Evolutionary conservation across 1,139 yeast species (phyloP).

Genomic region (Suhomyces panamericanus): DNA sequence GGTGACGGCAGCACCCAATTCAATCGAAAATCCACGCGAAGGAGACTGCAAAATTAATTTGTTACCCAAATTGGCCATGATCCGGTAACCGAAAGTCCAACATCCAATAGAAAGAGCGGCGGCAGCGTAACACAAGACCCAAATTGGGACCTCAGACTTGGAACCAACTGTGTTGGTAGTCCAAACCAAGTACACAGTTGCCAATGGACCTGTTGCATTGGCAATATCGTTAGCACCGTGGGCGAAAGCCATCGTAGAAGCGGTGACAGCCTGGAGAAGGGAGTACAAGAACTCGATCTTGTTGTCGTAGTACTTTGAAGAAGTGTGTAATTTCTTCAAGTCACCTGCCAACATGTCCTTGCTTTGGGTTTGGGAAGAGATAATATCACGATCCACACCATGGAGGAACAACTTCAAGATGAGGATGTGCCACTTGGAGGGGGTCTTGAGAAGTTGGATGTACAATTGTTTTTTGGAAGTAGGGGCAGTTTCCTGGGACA

Average conservation of each 20-base stretch:
- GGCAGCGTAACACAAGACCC: constrained; percentile 73
- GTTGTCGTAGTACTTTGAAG: constrained; percentile 68
- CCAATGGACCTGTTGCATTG: constrained; percentile 75
- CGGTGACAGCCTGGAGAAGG: constrained; percentile 69
- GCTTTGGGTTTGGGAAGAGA: constrained; percentile 45
- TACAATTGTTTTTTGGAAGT: constrained; percentile 44
- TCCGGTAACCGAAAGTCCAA: constrained; percentile 73
- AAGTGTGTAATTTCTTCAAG: constrained; percentile 51
- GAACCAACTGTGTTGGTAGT: constrained; percentile 44
- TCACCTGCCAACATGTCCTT: constrained; percentile 40
- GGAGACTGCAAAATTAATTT: constrained; percentile 77
- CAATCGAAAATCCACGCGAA: constrained; percentile 76
- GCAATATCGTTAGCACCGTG: constrained; percentile 83
- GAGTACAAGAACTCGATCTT: constrained; percentile 71
- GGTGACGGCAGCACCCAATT: constrained; percentile 77
- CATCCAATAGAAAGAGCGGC: constrained; percentile 66
- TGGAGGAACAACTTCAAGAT: constrained; percentile 52
- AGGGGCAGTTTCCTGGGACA: constrained; percentile 3
- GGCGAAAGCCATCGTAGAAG: constrained; percentile 79
- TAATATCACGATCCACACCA: constrained; percentile 67
- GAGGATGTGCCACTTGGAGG: constrained; percentile 55
- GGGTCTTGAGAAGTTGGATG: constrained; percentile 46
- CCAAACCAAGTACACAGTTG: constrained; percentile 69
- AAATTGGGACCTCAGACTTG: constrained; percentile 64
- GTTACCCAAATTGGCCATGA: constrained; percentile 73